phyloP scores from a whole-genome alignment of 352 stramenopile species.

The Peronospora farinosa region DNA sequence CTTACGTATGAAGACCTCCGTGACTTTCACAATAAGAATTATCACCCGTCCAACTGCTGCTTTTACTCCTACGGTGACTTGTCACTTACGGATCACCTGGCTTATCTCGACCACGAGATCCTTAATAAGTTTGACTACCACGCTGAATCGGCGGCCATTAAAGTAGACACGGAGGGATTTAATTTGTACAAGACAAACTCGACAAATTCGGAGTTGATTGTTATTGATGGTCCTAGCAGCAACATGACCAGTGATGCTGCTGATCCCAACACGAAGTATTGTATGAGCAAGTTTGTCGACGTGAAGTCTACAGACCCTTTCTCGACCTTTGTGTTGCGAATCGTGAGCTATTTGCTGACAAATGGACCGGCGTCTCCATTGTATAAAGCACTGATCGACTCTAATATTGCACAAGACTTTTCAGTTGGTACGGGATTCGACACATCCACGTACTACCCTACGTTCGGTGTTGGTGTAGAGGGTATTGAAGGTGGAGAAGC shows the following conservation, averaged over 20 bases:
- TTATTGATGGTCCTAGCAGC: slow-evolving; percentile 50
- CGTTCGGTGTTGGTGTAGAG: slow-evolving; percentile 75
- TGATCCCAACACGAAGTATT: slow-evolving; percentile 78
- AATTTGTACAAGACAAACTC: slow-evolving; percentile 30
- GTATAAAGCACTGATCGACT: slow-evolving; percentile 78
- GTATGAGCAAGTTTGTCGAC: slow-evolving; percentile 62
- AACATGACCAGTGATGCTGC: slow-evolving; percentile 49
- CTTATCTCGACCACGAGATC: slow-evolving; percentile 67
- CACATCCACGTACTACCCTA: slow-evolving; percentile 68
- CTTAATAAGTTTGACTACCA: slow-evolving; percentile 61
- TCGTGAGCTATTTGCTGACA: slow-evolving; percentile 71
- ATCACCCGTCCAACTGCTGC: slow-evolving; percentile 86
- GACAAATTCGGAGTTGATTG: slow-evolving; percentile 21
- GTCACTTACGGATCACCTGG: slow-evolving; percentile 64
- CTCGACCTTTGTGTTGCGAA: slow-evolving; percentile 68
- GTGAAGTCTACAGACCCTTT: slow-evolving; percentile 67
- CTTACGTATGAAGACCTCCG: slow-evolving; percentile 75
- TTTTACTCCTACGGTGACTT: slow-evolving; percentile 89
- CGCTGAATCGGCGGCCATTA: slow-evolving; percentile 39
- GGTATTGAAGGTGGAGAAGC: slow-evolving; percentile 45
- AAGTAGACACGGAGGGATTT: slow-evolving; percentile 43
- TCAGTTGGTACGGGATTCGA: slow-evolving; percentile 72
- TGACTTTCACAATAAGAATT: slow-evolving; percentile 76
- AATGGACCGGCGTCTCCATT: slow-evolving; percentile 75
- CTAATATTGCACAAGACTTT: slow-evolving; percentile 72